Evolutionary conservation across 2,329 filamentous ascomycete species (phyloP), one percentile per base, ranked within the genome.

Genomic region (Nemania diffusa): DNA sequence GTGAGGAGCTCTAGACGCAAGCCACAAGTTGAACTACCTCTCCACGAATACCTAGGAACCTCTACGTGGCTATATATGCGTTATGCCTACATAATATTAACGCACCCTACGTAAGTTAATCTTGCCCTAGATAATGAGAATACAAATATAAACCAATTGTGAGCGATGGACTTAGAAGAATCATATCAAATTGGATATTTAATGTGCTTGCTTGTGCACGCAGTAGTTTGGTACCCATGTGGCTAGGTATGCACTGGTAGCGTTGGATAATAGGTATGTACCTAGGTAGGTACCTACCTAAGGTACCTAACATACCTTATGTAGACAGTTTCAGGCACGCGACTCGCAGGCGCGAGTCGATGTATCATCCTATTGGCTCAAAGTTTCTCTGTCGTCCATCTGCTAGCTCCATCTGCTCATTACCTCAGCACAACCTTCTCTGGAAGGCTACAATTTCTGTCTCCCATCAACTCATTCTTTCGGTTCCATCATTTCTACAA

Each of bases 301-400:
- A n/a, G n/a, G n/a, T n/a, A n/a, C n/a, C n/a, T n/a, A n/a, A n/a
- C n/a, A n/a, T n/a, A n/a, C n/a, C n/a, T n/a, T n/a, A n/a, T n/a
- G n/a, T n/a, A n/a, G n/a, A n/a, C n/a, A n/a, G n/a, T n/a, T n/a
- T n/a, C 26, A 8, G 27, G 20, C 15, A 32, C 40, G 24, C 53
- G 11, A 44, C 24, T 5, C 37, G 4, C 8, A 24, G 44, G 46
- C 26, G 26, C 29, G n/a, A 66, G 52, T 62, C 34, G 34, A 57
- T 64, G 60, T 67, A 62, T 57, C 55, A 69, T 61, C 59, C 48
- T 20, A 74, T 75, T 74, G 74, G 73, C 40, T 62, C 55, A 62
- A 71, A 55, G 51, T 65, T 65, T 65, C 63, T 66, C 42, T 58
- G 26, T 46, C 37, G 46, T 51, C 56, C 32, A 52, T 52, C 32